Conservation (phyloP, 768 basidiomycete genomes). For the Hygrocybe coccinea region DNA sequence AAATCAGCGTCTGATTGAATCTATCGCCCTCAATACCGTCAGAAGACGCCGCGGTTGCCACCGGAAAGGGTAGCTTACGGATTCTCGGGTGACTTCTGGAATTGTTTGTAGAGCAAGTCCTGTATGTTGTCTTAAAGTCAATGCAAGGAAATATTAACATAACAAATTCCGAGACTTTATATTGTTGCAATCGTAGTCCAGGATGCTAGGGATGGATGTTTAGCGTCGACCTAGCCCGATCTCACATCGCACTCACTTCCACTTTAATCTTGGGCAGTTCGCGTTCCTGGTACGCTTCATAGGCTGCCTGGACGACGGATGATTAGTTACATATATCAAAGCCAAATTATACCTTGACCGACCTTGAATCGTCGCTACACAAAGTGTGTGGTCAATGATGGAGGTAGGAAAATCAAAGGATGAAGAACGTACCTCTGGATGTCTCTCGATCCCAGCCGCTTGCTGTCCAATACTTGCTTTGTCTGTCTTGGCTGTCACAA, state of each 20-base stretch:
- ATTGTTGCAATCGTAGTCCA: slow-evolving; percentile 86
- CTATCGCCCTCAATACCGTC: slow-evolving; percentile 33
- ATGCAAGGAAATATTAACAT: neutral
- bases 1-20: slow-evolving; percentile 76
- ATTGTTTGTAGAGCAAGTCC: slow-evolving; percentile 88
- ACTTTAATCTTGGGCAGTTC: slow-evolving; percentile 73
- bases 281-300: slow-evolving; percentile 82
- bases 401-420: slow-evolving; percentile 11
- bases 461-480: slow-evolving; percentile 86
- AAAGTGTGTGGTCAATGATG: slow-evolving; percentile 10
- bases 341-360: slow-evolving; percentile 9
- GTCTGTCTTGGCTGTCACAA: slow-evolving; percentile 89
- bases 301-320: slow-evolving; percentile 55
- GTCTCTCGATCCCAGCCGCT: slow-evolving; percentile 80
- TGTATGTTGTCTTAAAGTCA: slow-evolving; percentile 25
- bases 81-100: slow-evolving; percentile 95
- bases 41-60: neutral
- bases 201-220: slow-evolving; percentile 56
- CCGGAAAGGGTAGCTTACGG: slow-evolving; percentile 52
- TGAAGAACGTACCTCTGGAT: slow-evolving; percentile 71
- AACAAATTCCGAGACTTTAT: slow-evolving; percentile 50
- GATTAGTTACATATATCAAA: neutral
- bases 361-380: slow-evolving; percentile 84
- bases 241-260: slow-evolving; percentile 50
- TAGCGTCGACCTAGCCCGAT: slow-evolving; percentile 9